Evolutionary conservation across 345 rosid genomes (phyloP).

Genomic region (Barbarea vulgaris): DNA sequence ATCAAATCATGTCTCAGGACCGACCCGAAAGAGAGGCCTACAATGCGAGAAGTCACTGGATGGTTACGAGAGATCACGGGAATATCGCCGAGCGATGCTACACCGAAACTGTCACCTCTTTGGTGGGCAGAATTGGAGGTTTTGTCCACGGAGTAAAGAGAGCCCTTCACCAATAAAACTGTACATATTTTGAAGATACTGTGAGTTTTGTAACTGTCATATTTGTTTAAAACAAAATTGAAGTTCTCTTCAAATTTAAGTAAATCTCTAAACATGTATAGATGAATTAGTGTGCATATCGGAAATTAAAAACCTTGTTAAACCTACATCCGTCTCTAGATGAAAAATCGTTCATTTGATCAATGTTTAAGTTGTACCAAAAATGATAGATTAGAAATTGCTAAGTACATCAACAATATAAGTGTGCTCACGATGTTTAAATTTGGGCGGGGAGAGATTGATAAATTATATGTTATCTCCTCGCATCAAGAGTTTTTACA

Average conservation of each 20-base stretch:
- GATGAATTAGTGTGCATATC: conserved; percentile 23
- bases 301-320: background rate
- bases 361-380: background rate
- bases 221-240: background rate
- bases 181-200: conserved; percentile 22
- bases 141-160: conserved; percentile 49
- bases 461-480: too few relatives aligned
- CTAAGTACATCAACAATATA: background rate
- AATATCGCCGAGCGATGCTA: conserved; percentile 58
- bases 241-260: background rate
- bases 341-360: background rate
- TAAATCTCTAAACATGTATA: background rate
- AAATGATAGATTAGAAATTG: background rate
- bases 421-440: too few relatives aligned
- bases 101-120: conserved; percentile 79
- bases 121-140: conserved; percentile 99
- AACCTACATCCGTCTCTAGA: background rate
- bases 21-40: conserved; percentile 60
- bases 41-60: conserved; percentile 57
- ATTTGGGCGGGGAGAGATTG: too few relatives aligned
- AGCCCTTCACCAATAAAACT: background rate
- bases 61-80: conserved; percentile 63
- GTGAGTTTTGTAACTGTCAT: conserved; percentile 8
- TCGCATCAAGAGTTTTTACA: too few relatives aligned
- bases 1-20: conserved; percentile 63